Base-by-base conservation (phyloP, 1,139 yeast species). In the Yamadazyma spencermartinsiae region DNA sequence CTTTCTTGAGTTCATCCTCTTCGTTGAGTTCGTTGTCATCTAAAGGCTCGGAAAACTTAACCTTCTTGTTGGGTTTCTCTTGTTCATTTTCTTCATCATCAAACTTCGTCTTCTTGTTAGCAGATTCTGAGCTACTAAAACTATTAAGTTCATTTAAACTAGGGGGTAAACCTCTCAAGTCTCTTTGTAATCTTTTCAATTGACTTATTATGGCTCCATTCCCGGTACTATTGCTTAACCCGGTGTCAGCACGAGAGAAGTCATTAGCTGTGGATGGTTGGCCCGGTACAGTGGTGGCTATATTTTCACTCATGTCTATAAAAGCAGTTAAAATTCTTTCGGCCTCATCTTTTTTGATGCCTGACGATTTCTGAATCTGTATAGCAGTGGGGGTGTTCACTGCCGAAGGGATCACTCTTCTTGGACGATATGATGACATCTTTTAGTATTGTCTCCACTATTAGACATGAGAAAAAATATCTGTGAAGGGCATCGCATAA, bases 161-260 rank as follows among this genome's bases (percentile, higher is more conserved):
- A 15, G 89, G 89, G 4, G 90, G 88, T 44, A 84, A 73, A 2
- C 92, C 92, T 54, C 86, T 68, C 50, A 84, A 74, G 52, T 81
- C 86, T 61, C 90, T 72, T 55, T 81, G 87, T 25, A 83, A 69
- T 49, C 92, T 69, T 52, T 68, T 72, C 50, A 84, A 68, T 65
- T 83, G 92, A 42, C 82, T 76, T 47, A 77, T 54, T 12, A 65
- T 57, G 11, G 74, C 69, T 35, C 50, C 67, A 52, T 51, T 58
- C 1, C 51, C 60, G 15, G 54, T 58, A 42, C 47, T 52, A 40
- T 44, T 58, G 25, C 59, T 52, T 33, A 56, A 53, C 10, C 60
- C 66, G 13, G 50, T 50, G 5, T 23, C 37, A 11, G 44, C 32
- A 19, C 42, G 43, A 23, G 39, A 38, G 16, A 34, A 41, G 31